A percentile compares a stretch with the other conserved stretches of the same genome.
Conservation (phyloP, 805 yeast species). For the Cyberlindnera meyerae region DNA sequence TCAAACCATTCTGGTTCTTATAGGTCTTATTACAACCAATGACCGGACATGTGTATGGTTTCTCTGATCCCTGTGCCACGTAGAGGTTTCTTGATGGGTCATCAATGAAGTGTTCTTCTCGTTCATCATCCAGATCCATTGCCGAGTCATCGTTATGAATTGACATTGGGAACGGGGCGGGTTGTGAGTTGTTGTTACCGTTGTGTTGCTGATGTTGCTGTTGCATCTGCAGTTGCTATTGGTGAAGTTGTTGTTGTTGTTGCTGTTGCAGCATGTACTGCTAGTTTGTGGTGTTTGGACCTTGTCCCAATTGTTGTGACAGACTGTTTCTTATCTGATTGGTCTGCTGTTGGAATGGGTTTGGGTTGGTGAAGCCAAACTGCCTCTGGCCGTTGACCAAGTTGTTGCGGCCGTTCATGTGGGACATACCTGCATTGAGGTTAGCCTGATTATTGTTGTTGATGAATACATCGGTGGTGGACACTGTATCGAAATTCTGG, state of each 20-base stretch:
- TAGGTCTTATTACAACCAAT: slow-evolving; percentile 97
- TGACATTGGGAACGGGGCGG: slow-evolving; percentile 32
- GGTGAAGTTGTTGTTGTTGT: slow-evolving; percentile 19
- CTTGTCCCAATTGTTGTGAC: slow-evolving; percentile 10
- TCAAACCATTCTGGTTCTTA: slow-evolving; percentile 95
- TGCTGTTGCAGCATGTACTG: slow-evolving; percentile 13
- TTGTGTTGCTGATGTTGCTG: slow-evolving; percentile 14
- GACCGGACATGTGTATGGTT: slow-evolving; percentile 97
- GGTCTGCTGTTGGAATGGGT: slow-evolving; percentile 10
- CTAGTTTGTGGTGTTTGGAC: slow-evolving; percentile 12
- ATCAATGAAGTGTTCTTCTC: slow-evolving; percentile 78
- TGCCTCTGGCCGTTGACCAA: slow-evolving; percentile 21
- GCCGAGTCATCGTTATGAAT: slow-evolving; percentile 25
- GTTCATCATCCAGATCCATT: slow-evolving; percentile 44
- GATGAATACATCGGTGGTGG: slow-evolving; percentile 89
- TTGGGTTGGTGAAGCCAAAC: slow-evolving; percentile 16
- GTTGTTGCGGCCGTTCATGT: slow-evolving; percentile 16
- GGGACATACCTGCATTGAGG: slow-evolving; percentile 17
- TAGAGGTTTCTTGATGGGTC: slow-evolving; percentile 95
- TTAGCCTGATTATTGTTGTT: slow-evolving; percentile 31
- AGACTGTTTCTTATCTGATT: slow-evolving; percentile 15
- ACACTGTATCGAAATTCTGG: slow-evolving; percentile 79
- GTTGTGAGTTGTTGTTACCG: slow-evolving; percentile 13
- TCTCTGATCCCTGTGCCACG: slow-evolving; percentile 88
- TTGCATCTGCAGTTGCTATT: slow-evolving; percentile 11